phyloP scores from a whole-genome alignment of 768 basidiomycete species.

The Auriculariales sp. region DNA sequence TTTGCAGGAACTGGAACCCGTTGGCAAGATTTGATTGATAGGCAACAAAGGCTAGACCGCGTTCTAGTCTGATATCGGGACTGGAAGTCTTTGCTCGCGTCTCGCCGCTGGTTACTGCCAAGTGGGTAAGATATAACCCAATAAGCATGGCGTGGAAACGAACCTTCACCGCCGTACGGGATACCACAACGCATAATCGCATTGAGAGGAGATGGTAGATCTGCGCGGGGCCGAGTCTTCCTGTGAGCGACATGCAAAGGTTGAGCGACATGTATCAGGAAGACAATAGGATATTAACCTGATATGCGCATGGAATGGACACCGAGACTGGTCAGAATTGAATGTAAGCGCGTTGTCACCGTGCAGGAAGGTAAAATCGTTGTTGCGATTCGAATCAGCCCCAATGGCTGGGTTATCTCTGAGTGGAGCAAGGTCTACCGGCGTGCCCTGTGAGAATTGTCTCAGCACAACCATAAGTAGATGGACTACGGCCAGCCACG shows the following conservation, averaged over 20 bases:
- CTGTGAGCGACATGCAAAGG: neutral
- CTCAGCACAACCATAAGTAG: neutral
- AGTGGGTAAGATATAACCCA: neutral
- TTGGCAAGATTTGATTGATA: neutral
- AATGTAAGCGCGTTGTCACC: neutral
- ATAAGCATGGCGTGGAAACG: neutral
- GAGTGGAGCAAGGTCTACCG: neutral
- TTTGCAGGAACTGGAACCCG: slow-evolving; percentile 8
- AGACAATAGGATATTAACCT: neutral
- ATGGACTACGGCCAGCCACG: neutral
- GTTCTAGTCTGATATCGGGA: slow-evolving; percentile 24
- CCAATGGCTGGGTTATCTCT: neutral
- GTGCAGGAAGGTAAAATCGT: neutral
- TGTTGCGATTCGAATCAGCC: neutral
- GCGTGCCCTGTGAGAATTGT: neutral
- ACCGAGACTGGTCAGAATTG: neutral
- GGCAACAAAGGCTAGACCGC: slow-evolving; percentile 30
- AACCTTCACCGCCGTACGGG: slow-evolving; percentile 1
- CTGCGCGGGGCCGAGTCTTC: slow-evolving; percentile 1
- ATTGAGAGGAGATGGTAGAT: neutral
- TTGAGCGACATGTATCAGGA: neutral
- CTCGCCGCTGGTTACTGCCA: slow-evolving; percentile 1
- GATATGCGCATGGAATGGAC: slow-evolving; percentile 2
- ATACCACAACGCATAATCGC: neutral
- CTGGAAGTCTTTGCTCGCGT: neutral